phyloP scores from a whole-genome alignment of 345 rosid genomes.

The Syzygium aqueum region DNA sequence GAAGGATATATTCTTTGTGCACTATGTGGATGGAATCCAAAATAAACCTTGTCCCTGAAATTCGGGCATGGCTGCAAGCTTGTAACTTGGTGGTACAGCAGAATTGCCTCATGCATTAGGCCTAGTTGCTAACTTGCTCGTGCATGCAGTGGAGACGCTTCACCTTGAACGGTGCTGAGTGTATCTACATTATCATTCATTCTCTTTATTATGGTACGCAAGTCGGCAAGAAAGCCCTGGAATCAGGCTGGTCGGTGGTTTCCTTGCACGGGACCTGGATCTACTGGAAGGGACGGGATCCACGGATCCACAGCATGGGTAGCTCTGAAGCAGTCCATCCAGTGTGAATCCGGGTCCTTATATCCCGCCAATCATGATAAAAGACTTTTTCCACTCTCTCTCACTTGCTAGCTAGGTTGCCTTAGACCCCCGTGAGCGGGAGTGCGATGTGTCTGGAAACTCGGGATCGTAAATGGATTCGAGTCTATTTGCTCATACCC shows the following conservation, averaged over 20 bases:
- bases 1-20: not conserved
- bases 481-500: too few relatives aligned
- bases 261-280: not conserved
- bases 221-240: not conserved
- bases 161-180: not conserved
- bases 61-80: not conserved
- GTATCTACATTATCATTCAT: not conserved
- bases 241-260: not conserved
- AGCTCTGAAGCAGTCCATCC: not conserved
- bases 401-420: too few relatives aligned
- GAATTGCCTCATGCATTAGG: not conserved
- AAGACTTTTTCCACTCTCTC: too few relatives aligned
- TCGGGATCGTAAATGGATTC: too few relatives aligned
- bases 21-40: not conserved
- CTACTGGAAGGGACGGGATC: not conserved
- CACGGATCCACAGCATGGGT: not conserved
- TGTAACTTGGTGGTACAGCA: not conserved
- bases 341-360: not conserved
- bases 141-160: not conserved
- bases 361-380: too few relatives aligned
- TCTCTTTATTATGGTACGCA: not conserved
- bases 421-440: too few relatives aligned
- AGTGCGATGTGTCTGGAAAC: too few relatives aligned
- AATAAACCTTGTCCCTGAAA: not conserved
- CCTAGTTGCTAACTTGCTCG: not conserved